Conservation (phyloP, 2,329 filamentous ascomycete genomes). For the Zalaria obscura region DNA sequence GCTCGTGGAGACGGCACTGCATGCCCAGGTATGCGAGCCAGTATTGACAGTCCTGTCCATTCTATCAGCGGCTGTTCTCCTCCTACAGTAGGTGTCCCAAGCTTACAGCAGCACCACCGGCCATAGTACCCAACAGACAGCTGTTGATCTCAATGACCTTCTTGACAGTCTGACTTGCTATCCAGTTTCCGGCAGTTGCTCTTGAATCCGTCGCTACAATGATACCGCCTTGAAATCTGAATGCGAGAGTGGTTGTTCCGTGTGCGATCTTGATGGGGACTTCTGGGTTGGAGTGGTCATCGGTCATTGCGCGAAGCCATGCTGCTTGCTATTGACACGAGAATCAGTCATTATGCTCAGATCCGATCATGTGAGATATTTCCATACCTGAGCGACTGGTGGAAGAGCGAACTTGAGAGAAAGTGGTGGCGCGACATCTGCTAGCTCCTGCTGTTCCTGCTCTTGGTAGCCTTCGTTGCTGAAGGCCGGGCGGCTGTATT, state of each 20-base stretch:
- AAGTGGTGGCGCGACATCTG: slow-evolving; percentile 57
- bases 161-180: slow-evolving; percentile 98
- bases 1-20: slow-evolving; percentile 98
- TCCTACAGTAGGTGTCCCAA: not conserved
- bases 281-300: slow-evolving; percentile 91
- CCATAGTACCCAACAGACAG: slow-evolving; percentile 91
- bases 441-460: slow-evolving; percentile 53
- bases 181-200: slow-evolving; percentile 97
- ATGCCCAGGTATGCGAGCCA: slow-evolving; percentile 98
- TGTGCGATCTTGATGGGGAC: slow-evolving; percentile 99
- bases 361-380: no score
- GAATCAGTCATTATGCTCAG: no score
- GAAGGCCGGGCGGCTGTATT: slow-evolving; percentile 70
- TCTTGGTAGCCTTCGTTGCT: slow-evolving; percentile 54
- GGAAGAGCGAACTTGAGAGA: slow-evolving; percentile 92
- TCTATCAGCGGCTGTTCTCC: slow-evolving; percentile 5
- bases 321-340: slow-evolving; percentile 53
- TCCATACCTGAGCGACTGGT: slow-evolving; percentile 71
- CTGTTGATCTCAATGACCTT: slow-evolving; percentile 99
- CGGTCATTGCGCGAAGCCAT: slow-evolving; percentile 92
- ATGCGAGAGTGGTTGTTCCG: slow-evolving; percentile 94
- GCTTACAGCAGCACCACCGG: slow-evolving; percentile 78
- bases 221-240: slow-evolving; percentile 96
- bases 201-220: slow-evolving; percentile 96
- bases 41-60: slow-evolving; percentile 83